phyloP scores from a whole-genome alignment of 768 basidiomycete species.

The Boletus sp. region DNA sequence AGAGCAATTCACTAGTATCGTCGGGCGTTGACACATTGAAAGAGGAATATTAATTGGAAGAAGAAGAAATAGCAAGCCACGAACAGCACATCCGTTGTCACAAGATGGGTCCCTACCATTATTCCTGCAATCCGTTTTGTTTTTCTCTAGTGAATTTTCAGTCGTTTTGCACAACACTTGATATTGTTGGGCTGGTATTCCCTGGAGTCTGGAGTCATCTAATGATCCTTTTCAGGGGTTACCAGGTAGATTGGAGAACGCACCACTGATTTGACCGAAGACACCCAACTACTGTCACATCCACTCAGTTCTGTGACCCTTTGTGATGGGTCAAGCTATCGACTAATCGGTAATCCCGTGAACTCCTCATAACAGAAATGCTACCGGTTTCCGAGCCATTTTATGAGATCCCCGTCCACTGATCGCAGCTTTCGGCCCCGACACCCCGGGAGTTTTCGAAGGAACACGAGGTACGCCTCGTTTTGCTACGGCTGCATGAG shows the following conservation, averaged over 20 bases:
- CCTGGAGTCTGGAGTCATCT: neutral
- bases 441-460: neutral
- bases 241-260: neutral
- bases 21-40: neutral
- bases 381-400: neutral
- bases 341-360: neutral
- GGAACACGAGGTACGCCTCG: neutral
- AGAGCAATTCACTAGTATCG: slow-evolving; percentile 6
- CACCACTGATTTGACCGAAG: neutral
- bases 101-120: slow-evolving; percentile 22
- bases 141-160: slow-evolving; percentile 16
- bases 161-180: slow-evolving; percentile 4
- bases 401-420: neutral
- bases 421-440: neutral
- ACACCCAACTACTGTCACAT: neutral
- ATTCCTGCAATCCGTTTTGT: slow-evolving; percentile 16
- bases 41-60: slow-evolving; percentile 11
- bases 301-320: neutral
- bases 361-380: neutral
- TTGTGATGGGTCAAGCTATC: neutral
- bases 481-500: neutral
- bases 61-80: slow-evolving; percentile 13
- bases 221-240: neutral
- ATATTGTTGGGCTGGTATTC: neutral
- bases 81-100: slow-evolving; percentile 8